Evolutionary conservation across 257 asterid species (phyloP), one percentile per base, ranked within the genome.

Genomic region (Linderniella brevidens): DNA sequence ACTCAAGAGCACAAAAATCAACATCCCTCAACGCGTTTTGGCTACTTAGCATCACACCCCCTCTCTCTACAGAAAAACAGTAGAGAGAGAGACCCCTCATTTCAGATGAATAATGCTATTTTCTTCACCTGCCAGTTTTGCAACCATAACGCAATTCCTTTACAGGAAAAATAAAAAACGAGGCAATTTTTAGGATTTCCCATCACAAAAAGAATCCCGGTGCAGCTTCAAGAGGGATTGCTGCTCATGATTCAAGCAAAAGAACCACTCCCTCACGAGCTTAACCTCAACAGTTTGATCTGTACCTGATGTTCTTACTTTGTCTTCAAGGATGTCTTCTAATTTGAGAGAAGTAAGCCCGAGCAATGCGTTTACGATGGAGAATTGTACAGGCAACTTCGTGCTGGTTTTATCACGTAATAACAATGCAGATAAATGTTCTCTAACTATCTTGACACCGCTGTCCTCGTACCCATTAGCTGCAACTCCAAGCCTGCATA

Each of bases 251-350:
- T 60, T 68, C 68, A 88, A 68, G 19, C 59, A 67, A 17, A 43
- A 67, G 53, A 78, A 80, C 98, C 98, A 88, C 52, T 60, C 68
- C 68, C 66, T 62, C 56, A 78, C 41, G 55, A 68, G 64, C 13
- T 54, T 60, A 35, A 48, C 58, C 48, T 79, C 70, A 41, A 58
- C 19, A 17, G 67, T 66, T 35, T 61, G 73, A 64, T 62, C 58
- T 35, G 20, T 42, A 51, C 52, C 42, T 9, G 56, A 53, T 49
- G 58, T 42, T 19, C 50, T 69, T 40, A 41, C 39, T 56, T 53
- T 46, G 39, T 60, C 68, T 41, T 59, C 63, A 2, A 61, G 32
- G 16, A 78, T 53, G 40, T 85, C 88, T 56, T 70, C 77, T 16
- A 77, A 62, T 20, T 68, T 57, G 57, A 50, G 54, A 11, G 74